Evolutionary conservation across 805 yeast genomes (phyloP).

Genomic region (Candida dajiaensis): DNA sequence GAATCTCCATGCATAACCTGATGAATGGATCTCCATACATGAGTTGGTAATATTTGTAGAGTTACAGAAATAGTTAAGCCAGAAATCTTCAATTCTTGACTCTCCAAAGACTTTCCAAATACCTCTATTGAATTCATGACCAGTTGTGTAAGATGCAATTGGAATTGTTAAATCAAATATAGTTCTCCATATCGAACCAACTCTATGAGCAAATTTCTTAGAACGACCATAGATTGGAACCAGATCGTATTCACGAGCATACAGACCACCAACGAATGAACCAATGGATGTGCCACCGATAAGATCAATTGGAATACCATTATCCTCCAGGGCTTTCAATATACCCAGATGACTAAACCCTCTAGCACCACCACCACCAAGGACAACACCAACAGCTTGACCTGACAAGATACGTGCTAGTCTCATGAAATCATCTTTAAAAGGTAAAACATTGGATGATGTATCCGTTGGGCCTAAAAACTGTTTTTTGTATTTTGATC

Average conservation of each 20-base stretch:
- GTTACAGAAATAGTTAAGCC: conserved; percentile 85
- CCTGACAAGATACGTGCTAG: conserved; percentile 87
- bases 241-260: conserved; percentile 86
- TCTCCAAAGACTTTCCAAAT: conserved; percentile 97
- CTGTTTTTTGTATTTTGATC: conserved; percentile 23
- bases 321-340: conserved; percentile 82
- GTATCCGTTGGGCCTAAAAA: conserved; percentile 16
- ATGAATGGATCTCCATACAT: conserved; percentile 87
- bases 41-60: conserved; percentile 95
- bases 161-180: conserved; percentile 86
- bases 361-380: conserved; percentile 98
- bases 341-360: conserved; percentile 92
- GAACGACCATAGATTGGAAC: conserved; percentile 89
- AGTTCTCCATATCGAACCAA: conserved; percentile 83
- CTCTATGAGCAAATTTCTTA: conserved; percentile 76
- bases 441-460: conserved; percentile 34
- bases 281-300: conserved; percentile 98
- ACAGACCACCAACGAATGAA: conserved; percentile 90
- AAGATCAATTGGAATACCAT: conserved; percentile 89
- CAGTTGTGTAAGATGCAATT: conserved; percentile 90
- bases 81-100: conserved; percentile 88
- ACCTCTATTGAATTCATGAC: conserved; percentile 95
- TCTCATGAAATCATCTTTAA: conserved; percentile 84
- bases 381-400: conserved; percentile 87
- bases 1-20: conserved; percentile 94